Base-by-base conservation (phyloP, 305 asterid genomes). In the Solanum aculeatissimum region DNA sequence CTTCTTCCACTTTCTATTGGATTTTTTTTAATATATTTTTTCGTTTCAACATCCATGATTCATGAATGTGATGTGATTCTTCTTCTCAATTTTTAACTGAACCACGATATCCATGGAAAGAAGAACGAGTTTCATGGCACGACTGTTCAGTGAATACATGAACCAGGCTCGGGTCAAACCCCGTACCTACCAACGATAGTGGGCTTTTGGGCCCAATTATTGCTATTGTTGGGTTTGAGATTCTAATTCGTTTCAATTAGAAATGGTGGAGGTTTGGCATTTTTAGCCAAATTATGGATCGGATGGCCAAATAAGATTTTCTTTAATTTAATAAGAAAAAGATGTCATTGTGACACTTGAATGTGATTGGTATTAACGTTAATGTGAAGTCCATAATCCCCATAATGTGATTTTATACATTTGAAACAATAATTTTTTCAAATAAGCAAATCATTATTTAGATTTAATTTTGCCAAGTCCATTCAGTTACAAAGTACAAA, bases 111-210 rank as follows among this genome's bases (percentile, higher is more conserved):
- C 88, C 85, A 66, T 86, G 92, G 88, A 35, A 80, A 74, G 84
- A 84, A 32, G 90, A 87, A 87, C 87, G 85, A 84, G 93, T 86
- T 83, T 85, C 82, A 38, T 83, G 91, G 85, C 79, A 80, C 27
- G 72, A 74, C 43, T 35, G 66, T 35, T 55, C 11, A 47, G 9
- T 19, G 69, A 29, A 38, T 58, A 49, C 27, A 43, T 51, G 57
- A 71, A 49, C 5, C 62, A 75, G 25, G 45, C 45, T 49, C 63
- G 45, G 11, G 82, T 49, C 38, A 2, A 71, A 49, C 8, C 25
- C 75, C 66, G 38, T 2, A n/a, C 49, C 49, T 4, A 32, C 1
- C 13, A 18, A 27, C 81, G 0, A 3, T 45, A 10, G 6, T 25
- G 62, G 81, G 81, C 27, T 75, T 75, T 47, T 49, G 60, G 62